These are phyloP conservation scores for Trametes cingulata DNA, from an alignment of 768 basidiomycete species.

Conservation along the genomic window DNA sequence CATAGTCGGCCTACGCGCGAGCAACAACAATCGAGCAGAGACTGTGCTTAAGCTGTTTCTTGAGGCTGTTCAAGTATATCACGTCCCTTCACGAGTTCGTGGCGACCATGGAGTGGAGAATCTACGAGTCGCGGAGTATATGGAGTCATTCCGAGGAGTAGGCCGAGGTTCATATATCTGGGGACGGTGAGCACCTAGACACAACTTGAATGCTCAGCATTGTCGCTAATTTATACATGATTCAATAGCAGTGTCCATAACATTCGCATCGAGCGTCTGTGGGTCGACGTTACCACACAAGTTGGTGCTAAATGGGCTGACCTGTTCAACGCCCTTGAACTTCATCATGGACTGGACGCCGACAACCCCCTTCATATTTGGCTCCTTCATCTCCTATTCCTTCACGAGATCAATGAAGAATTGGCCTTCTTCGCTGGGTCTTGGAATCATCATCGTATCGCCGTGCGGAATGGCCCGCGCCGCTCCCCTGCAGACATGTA, in stretches of 20 bases:
- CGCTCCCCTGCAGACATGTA: neutral
- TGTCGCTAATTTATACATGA: neutral
- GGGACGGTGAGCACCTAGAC: slow-evolving; percentile 26
- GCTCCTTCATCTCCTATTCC: slow-evolving; percentile 29
- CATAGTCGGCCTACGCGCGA: slow-evolving; percentile 37
- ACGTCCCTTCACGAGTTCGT: slow-evolving; percentile 33
- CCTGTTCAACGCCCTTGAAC: slow-evolving; percentile 30
- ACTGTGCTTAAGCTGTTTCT: slow-evolving; percentile 43
- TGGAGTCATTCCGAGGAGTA: slow-evolving; percentile 36
- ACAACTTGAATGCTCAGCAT: neutral
- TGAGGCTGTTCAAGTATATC: slow-evolving; percentile 20
- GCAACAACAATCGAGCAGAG: slow-evolving; percentile 41
- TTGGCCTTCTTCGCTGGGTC: neutral
- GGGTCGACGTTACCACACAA: slow-evolving; percentile 32
- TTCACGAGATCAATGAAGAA: slow-evolving; percentile 19
- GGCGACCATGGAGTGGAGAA: slow-evolving; percentile 46
- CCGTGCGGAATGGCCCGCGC: neutral
- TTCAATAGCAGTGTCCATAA: slow-evolving; percentile 29
- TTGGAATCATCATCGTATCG: neutral
- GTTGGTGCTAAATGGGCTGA: slow-evolving; percentile 31
- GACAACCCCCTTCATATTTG: slow-evolving; percentile 28
- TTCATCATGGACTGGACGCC: slow-evolving; percentile 24
- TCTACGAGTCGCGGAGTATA: slow-evolving; percentile 32
- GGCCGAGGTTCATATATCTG: slow-evolving; percentile 34
- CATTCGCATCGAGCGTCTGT: slow-evolving; percentile 30